Evolutionary conservation across 169 alveolate genomes (phyloP), one percentile per base, ranked within the genome.

Genomic region (Plasmodium falciparum): DNA sequence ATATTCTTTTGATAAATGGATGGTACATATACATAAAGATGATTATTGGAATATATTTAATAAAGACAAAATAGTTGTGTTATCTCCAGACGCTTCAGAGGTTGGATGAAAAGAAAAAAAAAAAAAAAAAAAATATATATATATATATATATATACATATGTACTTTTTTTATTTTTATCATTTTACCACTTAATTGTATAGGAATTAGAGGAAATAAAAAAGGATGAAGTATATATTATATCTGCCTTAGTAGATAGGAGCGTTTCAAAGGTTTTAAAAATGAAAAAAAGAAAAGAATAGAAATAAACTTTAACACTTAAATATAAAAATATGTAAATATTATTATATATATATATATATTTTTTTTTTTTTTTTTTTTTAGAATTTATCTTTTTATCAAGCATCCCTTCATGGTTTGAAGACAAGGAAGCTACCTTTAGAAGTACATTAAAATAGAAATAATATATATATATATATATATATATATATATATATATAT

Each of bases 1-100:
- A 74, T 92, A 92, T 65, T 78, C 93, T 26, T 50, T 92, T 83
- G 58, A 58, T 26, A 92, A 73, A 59, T 92, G 95, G 95, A 50
- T 43, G 11, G 92, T 92, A 52, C 88, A 69, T 39, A 47, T 88
- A 5, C 93, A 92, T 73, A 49, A 69, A 47, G 67, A 76, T n/a
- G 75, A 92, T 33, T 92, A 85, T 73, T 92, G 95, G 95, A 92
- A 92, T 39, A 5, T 92, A n/a, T 92, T 92, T 58, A 76, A 88
- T 22, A 29, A 76, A 47, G 92, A 76, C 1, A 85, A 92, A 74
- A 76, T 92, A n/a, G 95, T 92, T 2, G 93, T 92, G 12, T 78
- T 92, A 29, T 92, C 95, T 24, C 95, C 95, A 15, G 95, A 92
- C 59, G 88, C 95, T 24, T 43, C 67, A 1, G 95, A 92, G 75